phyloP scores from a whole-genome alignment of 2,329 filamentous ascomycete genomes.

The Clarireedia paspali region DNA sequence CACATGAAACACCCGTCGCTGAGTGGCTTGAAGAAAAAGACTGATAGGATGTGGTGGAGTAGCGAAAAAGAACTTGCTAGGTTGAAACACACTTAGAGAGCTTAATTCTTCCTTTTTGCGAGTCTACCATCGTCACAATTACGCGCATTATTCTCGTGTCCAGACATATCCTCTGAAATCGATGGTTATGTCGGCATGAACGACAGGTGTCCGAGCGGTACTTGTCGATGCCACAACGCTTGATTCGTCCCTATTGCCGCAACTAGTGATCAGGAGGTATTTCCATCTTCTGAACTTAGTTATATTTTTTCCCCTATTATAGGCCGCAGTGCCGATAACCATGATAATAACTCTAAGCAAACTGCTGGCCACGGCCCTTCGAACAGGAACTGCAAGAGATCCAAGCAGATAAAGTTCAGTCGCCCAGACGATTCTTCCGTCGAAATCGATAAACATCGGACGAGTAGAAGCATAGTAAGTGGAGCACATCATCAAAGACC shows the following conservation, averaged over 20 bases:
- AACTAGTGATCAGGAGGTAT: too few relatives aligned
- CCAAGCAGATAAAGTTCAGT: background rate
- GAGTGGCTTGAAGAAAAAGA: background rate
- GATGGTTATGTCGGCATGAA: background rate
- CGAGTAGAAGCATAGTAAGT: background rate
- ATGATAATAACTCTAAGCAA: background rate
- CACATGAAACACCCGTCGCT: background rate
- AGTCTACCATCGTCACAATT: background rate
- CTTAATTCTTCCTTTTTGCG: background rate
- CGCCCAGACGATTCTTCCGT: background rate
- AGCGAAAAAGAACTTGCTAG: background rate
- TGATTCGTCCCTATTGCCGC: too few relatives aligned
- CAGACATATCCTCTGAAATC: background rate
- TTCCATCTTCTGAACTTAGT: too few relatives aligned
- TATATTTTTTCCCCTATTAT: background rate
- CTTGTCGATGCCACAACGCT: too few relatives aligned
- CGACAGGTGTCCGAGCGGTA: too few relatives aligned
- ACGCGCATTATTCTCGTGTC: background rate
- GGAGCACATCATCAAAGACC: background rate
- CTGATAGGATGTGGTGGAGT: background rate
- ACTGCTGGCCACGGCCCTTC: background rate
- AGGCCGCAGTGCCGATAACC: background rate
- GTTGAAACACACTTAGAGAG: slow-evolving; percentile 3
- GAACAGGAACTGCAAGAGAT: background rate
- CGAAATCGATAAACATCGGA: background rate